These are phyloP conservation scores for Nakaseomyces delphensis DNA, from an alignment of 1,139 yeast genomes.

Conservation along the genomic window DNA sequence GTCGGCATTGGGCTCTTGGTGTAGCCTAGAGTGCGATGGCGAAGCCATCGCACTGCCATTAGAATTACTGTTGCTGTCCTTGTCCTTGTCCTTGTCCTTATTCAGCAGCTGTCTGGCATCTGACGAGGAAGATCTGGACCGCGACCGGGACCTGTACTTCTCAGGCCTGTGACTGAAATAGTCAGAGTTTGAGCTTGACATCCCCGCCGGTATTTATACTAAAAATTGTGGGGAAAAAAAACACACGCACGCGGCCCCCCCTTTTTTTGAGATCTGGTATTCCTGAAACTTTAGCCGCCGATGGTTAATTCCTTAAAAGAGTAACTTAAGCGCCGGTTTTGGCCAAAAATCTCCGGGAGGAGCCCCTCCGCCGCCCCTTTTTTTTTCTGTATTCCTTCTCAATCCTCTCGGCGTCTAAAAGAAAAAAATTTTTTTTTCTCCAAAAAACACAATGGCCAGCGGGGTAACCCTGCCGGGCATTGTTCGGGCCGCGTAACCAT, in stretches of 20 bases:
- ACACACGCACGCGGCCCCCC: no score
- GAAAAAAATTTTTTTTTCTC: no score
- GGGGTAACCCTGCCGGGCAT: no score
- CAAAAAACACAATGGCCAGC: no score
- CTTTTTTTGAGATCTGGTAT: no score
- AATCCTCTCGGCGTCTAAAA: not conserved
- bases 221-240: not conserved
- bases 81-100: not conserved
- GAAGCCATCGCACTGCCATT: conserved; percentile 3
- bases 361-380: no score
- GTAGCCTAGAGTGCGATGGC: conserved; percentile 3
- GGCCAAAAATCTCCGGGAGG: no score
- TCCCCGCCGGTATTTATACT: not conserved
- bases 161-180: conserved; percentile 14
- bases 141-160: conserved; percentile 2
- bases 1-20: not conserved
- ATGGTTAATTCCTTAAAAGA: not conserved
- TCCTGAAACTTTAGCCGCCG: no score
- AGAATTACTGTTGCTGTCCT: not conserved
- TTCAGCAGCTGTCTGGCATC: not conserved
- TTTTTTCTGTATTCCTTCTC: not conserved
- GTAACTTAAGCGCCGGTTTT: not conserved
- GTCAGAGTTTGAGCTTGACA: conserved; percentile 13
- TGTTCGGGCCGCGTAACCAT: no score
- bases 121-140: conserved; percentile 1